phyloP scores from a whole-genome alignment of 2,329 filamentous ascomycete species.

The Coleophoma cylindrospora region DNA sequence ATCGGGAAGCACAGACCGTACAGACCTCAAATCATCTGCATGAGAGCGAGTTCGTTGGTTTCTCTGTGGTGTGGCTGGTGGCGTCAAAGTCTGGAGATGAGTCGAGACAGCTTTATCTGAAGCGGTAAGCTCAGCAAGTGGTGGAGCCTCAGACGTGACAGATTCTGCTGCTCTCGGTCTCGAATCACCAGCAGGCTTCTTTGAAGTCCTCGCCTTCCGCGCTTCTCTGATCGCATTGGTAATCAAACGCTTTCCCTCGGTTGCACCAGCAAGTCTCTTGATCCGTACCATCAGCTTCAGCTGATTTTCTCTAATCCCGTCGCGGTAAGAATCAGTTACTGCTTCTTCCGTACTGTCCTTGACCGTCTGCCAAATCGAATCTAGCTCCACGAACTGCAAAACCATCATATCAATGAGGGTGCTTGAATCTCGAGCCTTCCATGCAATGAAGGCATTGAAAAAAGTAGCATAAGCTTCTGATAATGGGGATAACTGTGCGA shows the following conservation, averaged over 20 bases:
- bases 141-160: constrained; percentile 31
- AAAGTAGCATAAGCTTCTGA: constrained; percentile 69
- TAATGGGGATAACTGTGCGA: constrained; percentile 55
- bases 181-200: constrained; percentile 64
- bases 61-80: constrained; percentile 43
- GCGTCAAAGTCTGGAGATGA: constrained; percentile 43
- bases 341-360: constrained; percentile 71
- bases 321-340: constrained; percentile 70
- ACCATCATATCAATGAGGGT: constrained; percentile 79
- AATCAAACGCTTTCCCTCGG: constrained; percentile 67
- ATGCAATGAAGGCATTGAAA: constrained; percentile 74
- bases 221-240: constrained; percentile 70
- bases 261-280: constrained; percentile 68
- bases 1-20: constrained; percentile 54
- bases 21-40: constrained; percentile 22
- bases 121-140: constrained; percentile 35
- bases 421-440: constrained; percentile 77
- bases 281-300: constrained; percentile 74
- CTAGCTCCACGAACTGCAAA: constrained; percentile 79
- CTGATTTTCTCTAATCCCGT: constrained; percentile 78
- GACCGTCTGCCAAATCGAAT: constrained; percentile 78
- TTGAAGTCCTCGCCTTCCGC: constrained; percentile 57
- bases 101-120: constrained; percentile 36
- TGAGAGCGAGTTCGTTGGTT: constrained; percentile 9
- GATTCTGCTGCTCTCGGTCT: constrained; percentile 54